phyloP scores from a whole-genome alignment of 768 basidiomycete genomes.

The Naganishia vaughanmartiniae region DNA sequence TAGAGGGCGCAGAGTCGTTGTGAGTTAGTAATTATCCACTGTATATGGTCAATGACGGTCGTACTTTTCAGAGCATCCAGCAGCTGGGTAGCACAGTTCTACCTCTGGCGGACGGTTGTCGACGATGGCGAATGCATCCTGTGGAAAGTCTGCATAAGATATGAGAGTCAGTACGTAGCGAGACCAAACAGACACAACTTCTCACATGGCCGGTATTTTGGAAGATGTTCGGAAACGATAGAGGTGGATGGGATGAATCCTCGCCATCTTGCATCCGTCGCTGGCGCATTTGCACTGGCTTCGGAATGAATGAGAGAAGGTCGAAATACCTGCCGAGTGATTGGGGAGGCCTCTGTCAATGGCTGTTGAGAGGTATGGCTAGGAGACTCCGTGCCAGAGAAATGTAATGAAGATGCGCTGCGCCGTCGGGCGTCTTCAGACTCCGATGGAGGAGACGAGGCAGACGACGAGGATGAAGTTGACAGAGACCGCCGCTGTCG shows the following conservation, averaged over 20 bases:
- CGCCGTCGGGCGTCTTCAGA: neutral
- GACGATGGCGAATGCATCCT: slow-evolving; percentile 43
- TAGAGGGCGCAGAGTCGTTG: neutral
- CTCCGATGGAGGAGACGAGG: neutral
- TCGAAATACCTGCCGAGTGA: slow-evolving; percentile 15
- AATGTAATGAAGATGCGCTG: neutral
- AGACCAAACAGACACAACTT: neutral
- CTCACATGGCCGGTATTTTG: slow-evolving; percentile 29
- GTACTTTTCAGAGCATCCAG: slow-evolving; percentile 41
- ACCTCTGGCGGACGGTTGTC: slow-evolving; percentile 40
- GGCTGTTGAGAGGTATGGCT: neutral
- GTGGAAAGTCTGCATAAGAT: slow-evolving; percentile 41
- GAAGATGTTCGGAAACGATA: slow-evolving; percentile 14
- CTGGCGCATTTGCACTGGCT: neutral
- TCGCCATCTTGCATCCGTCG: neutral
- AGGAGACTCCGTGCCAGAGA: neutral
- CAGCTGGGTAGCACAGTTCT: slow-evolving; percentile 46
- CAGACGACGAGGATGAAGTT: neutral
- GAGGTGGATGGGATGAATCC: slow-evolving; percentile 20
- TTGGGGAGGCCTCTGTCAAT: slow-evolving; percentile 5
- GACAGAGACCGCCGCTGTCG: neutral
- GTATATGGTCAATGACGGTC: neutral
- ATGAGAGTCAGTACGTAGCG: neutral
- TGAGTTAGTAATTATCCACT: too few species aligned
- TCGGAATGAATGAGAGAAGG: slow-evolving; percentile 17